phyloP scores from a whole-genome alignment of 768 basidiomycete genomes.

The Gautieria morchelliformis region DNA sequence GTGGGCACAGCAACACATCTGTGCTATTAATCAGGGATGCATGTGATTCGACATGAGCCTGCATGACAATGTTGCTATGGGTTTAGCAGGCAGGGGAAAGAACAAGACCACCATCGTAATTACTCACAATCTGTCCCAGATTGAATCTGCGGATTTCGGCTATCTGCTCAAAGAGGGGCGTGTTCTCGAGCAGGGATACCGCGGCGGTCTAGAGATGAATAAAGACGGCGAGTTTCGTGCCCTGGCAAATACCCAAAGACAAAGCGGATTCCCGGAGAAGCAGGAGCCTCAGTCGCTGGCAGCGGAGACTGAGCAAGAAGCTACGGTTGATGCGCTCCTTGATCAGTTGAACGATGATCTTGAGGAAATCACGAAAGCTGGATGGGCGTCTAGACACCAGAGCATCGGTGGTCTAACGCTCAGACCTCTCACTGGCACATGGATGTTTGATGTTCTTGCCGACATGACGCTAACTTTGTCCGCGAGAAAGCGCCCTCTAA shows the following conservation, averaged over 20 bases:
- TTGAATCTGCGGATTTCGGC: constrained; percentile 69
- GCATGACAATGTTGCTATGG: constrained; percentile 82
- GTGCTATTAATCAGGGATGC: constrained; percentile 69
- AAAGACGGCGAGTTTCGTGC: constrained; percentile 56
- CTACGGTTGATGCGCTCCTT: constrained; percentile 37
- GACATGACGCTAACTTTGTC: constrained; percentile 60
- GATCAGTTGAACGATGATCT: constrained; percentile 35
- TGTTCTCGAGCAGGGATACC: constrained; percentile 83
- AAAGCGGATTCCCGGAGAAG: constrained; percentile 39
- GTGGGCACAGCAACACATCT: constrained; percentile 64
- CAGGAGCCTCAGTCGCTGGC: constrained; percentile 22
- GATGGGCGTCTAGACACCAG: constrained; percentile 26
- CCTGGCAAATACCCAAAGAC: constrained; percentile 53
- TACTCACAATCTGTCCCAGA: constrained; percentile 89
- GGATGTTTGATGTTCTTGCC: constrained; percentile 77
- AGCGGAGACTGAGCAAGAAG: constrained; percentile 24
- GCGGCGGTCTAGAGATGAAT: constrained; percentile 48
- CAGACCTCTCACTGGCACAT: constrained; percentile 58
- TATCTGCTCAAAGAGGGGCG: constrained; percentile 80
- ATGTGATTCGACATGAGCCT: constrained; percentile 74
- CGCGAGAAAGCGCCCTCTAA: too few species aligned
- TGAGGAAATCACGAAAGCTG: constrained; percentile 15
- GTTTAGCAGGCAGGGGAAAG: constrained; percentile 39
- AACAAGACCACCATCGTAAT: constrained; percentile 89
- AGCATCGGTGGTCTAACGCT: constrained; percentile 29